Base-by-base conservation (phyloP, 1,139 yeast genomes). In the Meyerozyma elateridarum region DNA sequence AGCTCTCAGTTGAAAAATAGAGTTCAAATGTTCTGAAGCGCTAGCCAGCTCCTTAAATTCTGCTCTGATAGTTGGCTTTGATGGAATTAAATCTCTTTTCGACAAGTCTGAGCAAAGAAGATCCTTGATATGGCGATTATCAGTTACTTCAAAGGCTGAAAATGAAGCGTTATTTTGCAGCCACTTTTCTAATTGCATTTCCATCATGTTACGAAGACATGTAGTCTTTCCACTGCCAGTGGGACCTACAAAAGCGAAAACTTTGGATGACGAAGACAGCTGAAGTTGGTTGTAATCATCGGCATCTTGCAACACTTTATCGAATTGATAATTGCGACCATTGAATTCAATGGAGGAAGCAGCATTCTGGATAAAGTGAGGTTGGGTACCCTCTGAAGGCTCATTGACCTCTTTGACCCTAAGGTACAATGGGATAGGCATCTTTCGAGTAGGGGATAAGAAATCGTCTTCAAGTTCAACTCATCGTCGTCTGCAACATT, bases 171-270 rank as follows among this genome's bases (percentile, higher is more conserved):
- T 6, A 4, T 14, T 8, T 15, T 24, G 27, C 17, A 14, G 27
- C 27, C 27, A 24, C 14, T 7, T 13, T 4, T 24, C 25, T 15
- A 33, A 22, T 24, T 42, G 42, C n/a, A 40, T 33, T 7, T 30
- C 22, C 6, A 48, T 34, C 9, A 51, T 39, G 17, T 45, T 44
- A 16, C 42, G 37, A 24, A 60, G 39, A 20, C 54, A 47, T 17
- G 63, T 56, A 7, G 65, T 60, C 38, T 60, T 61, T 7, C 66
- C 65, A 32, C 61, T 51, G 11, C 56, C 61, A 1, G 61, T 56
- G 8, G 65, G 64, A 1, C 64, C 65, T 44, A 59, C 49, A 29
- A 59, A 54, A 8, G 59, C 46, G 20, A 45, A 38, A 34, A 54
- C 52, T 3, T 47, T 34, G 6, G 14, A 20, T 4, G 5, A 7